Percentiles rank a stretch among this genome's conserved stretches.
These are phyloP conservation scores for Aphanomyces cochlioides DNA, from an alignment of 352 stramenopile genomes.

Conservation along the genomic window DNA sequence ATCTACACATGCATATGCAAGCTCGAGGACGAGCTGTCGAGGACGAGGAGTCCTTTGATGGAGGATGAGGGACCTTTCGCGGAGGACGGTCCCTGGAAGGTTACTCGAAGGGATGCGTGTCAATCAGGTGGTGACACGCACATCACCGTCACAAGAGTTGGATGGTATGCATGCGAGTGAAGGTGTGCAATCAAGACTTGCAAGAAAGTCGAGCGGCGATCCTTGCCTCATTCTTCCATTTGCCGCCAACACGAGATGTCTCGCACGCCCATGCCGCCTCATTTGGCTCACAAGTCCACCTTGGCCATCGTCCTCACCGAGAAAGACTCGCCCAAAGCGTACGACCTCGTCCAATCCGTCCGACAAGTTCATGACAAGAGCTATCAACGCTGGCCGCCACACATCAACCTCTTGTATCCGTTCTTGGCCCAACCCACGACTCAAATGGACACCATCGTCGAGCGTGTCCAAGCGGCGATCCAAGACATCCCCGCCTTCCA, in stretches of 20 bases:
- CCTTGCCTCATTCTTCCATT: too few species aligned
- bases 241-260: background rate
- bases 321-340: background rate
- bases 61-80: too few species aligned
- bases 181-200: too few species aligned
- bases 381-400: slow-evolving; percentile 15
- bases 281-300: slow-evolving; percentile 12
- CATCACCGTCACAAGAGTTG: too few species aligned
- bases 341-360: slow-evolving; percentile 8
- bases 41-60: too few species aligned
- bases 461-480: background rate
- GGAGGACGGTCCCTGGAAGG: too few species aligned
- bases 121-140: too few species aligned
- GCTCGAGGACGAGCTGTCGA: too few species aligned
- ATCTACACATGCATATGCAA: too few species aligned
- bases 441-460: slow-evolving; percentile 4
- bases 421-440: background rate
- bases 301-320: slow-evolving; percentile 8
- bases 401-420: slow-evolving; percentile 23
- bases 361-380: slow-evolving; percentile 11
- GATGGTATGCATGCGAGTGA: too few species aligned
- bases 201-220: too few species aligned
- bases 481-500: background rate
- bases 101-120: too few species aligned
- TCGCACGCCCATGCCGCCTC: background rate